These are phyloP conservation scores for Luffa aegyptiaca DNA, from an alignment of 306 rosid genomes.

Conservation along the genomic window DNA sequence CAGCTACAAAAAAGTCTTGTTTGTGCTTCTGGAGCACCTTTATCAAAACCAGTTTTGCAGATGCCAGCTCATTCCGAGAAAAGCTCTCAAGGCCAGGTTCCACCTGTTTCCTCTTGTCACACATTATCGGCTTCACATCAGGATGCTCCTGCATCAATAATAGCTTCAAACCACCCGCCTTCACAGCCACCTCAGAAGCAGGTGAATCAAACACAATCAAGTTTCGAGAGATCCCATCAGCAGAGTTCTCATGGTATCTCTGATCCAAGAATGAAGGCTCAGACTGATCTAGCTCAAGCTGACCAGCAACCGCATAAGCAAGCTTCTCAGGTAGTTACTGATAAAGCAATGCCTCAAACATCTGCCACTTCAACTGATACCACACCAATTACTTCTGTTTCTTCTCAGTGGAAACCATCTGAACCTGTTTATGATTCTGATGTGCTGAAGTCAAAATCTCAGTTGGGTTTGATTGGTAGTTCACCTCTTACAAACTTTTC, in stretches of 20 bases:
- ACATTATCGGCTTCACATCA: slow-evolving; percentile 40
- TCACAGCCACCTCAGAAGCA: slow-evolving; percentile 48
- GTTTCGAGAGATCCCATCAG: slow-evolving; percentile 51
- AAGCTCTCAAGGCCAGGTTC: slow-evolving; percentile 46
- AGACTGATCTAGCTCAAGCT: slow-evolving; percentile 43
- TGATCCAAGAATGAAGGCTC: slow-evolving; percentile 46
- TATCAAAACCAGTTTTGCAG: slow-evolving; percentile 56
- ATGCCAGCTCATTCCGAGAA: slow-evolving; percentile 56
- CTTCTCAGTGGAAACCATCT: slow-evolving; percentile 66
- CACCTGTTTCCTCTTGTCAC: slow-evolving; percentile 42
- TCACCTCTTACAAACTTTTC: slow-evolving; percentile 43
- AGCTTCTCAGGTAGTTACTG: slow-evolving; percentile 36
- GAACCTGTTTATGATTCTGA: slow-evolving; percentile 48
- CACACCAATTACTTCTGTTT: slow-evolving; percentile 28
- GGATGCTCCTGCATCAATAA: slow-evolving; percentile 23
- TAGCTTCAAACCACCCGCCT: slow-evolving; percentile 50
- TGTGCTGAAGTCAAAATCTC: slow-evolving; percentile 34
- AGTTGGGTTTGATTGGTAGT: slow-evolving; percentile 42
- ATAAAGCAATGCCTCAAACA: slow-evolving; percentile 39
- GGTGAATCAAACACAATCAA: slow-evolving; percentile 51
- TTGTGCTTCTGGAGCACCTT: slow-evolving; percentile 40
- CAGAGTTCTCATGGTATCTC: slow-evolving; percentile 49
- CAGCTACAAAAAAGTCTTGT: slow-evolving; percentile 61
- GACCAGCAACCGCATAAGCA: slow-evolving; percentile 49
- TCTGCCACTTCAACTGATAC: slow-evolving; percentile 37